Evolutionary conservation across 345 rosid genomes (phyloP).

Genomic region (Tarenaya hassleriana): DNA sequence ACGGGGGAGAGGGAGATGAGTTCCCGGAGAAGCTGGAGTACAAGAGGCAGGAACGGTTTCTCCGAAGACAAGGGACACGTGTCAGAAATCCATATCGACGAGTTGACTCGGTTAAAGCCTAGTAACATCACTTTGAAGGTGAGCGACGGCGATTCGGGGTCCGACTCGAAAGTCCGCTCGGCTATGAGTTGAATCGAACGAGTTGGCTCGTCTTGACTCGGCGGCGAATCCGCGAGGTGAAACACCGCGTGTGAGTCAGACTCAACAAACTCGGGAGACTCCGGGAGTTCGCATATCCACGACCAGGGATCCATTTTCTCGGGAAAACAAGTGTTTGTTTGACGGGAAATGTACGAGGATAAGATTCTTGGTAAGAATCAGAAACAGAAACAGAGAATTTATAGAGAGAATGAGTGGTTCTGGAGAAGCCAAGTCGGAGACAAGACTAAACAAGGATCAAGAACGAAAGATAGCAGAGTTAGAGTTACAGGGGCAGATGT

Average conservation of each 20-base stretch:
- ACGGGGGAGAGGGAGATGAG: slow-evolving; percentile 57
- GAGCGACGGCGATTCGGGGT: slow-evolving; percentile 27
- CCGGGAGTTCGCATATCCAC: slow-evolving; percentile 60
- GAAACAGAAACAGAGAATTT: slow-evolving; percentile 20
- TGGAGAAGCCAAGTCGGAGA: slow-evolving; percentile 35
- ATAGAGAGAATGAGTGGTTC: slow-evolving; percentile 41
- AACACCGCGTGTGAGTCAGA: slow-evolving; percentile 31
- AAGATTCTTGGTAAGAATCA: neutral
- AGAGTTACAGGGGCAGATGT: neutral
- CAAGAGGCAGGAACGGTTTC: slow-evolving; percentile 65
- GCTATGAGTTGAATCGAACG: slow-evolving; percentile 53
- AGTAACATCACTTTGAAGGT: slow-evolving; percentile 39
- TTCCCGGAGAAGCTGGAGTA: slow-evolving; percentile 75
- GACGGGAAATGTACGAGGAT: slow-evolving; percentile 13
- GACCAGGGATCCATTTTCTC: slow-evolving; percentile 66
- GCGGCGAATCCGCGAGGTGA: slow-evolving; percentile 37
- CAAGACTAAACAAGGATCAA: slow-evolving; percentile 24
- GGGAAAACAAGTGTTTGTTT: slow-evolving; percentile 1
- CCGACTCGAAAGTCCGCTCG: slow-evolving; percentile 29
- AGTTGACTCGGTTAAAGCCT: slow-evolving; percentile 33
- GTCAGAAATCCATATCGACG: slow-evolving; percentile 67
- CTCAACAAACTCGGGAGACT: slow-evolving; percentile 27
- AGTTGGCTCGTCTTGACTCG: slow-evolving; percentile 16
- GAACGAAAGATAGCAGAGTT: neutral
- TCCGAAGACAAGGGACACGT: slow-evolving; percentile 53